phyloP scores from a whole-genome alignment of 139 green algal species.

The Chlorella sp. region DNA sequence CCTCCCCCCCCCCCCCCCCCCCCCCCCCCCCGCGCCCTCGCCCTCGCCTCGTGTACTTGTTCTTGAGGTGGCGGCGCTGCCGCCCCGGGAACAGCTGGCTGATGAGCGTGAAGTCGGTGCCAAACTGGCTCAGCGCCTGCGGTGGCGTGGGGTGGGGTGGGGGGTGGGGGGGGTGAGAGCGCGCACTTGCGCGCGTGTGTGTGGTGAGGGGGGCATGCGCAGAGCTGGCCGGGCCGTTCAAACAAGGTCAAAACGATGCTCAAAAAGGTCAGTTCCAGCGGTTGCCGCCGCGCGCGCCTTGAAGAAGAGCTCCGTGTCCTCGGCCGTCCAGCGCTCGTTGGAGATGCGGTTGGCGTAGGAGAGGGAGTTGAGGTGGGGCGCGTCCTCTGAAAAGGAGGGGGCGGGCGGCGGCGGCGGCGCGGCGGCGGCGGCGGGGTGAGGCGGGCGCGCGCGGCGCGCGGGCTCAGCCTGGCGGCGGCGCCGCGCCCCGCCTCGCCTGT shows the following conservation, averaged over 20 bases:
- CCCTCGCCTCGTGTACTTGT: too few relatives aligned
- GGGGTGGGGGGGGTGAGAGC: too few relatives aligned
- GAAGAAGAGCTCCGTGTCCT: constrained; percentile 76
- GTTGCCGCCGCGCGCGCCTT: constrained; percentile 12
- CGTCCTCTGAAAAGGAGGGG: constrained; percentile 30
- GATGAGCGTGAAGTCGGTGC: constrained; percentile 80
- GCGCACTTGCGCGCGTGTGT: too few relatives aligned
- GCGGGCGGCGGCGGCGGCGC: not conserved
- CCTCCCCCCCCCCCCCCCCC: too few relatives aligned
- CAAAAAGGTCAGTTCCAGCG: not conserved
- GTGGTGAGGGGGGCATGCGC: too few relatives aligned
- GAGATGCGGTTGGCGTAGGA: constrained; percentile 53
- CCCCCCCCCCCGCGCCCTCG: too few relatives aligned
- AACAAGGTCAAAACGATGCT: not conserved
- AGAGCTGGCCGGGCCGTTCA: too few relatives aligned
- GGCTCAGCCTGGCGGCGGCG: not conserved
- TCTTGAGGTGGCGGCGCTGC: constrained; percentile 66
- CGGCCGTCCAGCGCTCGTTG: constrained; percentile 63
- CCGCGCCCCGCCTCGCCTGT: constrained; percentile 11
- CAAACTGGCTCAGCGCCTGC: constrained; percentile 67
- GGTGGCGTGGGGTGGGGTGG: not conserved
- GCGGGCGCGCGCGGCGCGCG: not conserved
- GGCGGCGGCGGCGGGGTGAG: not conserved
- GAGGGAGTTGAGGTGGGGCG: constrained; percentile 47
- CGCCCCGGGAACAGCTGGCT: constrained; percentile 65